phyloP scores from a whole-genome alignment of 23 red algal species.

The Cyanidioschyzon merolae region DNA sequence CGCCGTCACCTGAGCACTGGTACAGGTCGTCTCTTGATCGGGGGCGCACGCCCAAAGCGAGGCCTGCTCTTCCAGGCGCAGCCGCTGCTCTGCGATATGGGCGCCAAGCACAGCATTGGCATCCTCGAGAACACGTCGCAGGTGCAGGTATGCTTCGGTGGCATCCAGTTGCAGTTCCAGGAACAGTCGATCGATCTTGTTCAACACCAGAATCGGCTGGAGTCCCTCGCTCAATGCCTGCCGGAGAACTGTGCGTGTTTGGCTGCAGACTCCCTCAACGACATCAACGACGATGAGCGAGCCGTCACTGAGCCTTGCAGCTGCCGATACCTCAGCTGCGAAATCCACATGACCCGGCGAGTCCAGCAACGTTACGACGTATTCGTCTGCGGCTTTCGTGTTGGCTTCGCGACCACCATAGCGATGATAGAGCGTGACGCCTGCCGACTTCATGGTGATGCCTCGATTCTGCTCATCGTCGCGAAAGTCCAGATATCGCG shows the following conservation, averaged over 20 bases:
- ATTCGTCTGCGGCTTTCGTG: constrained; percentile 18
- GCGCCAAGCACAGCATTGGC: constrained; percentile 89
- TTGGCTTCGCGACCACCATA: not conserved
- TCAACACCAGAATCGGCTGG: constrained; percentile 75
- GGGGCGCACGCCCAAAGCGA: not conserved
- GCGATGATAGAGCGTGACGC: constrained; percentile 51
- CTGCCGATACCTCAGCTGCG: constrained; percentile 78
- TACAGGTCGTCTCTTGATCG: not conserved
- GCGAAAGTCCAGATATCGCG: constrained; percentile 84
- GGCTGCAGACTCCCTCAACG: constrained; percentile 89
- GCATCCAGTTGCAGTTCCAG: constrained; percentile 52
- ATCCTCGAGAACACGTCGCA: constrained; percentile 60
- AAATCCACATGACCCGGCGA: constrained; percentile 98
- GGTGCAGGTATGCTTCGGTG: constrained; percentile 60
- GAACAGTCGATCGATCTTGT: constrained; percentile 89
- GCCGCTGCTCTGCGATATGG: constrained; percentile 52
- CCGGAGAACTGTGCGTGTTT: constrained; percentile 75
- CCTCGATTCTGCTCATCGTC: constrained; percentile 91
- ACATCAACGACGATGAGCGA: constrained; percentile 87
- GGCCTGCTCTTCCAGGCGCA: constrained; percentile 12
- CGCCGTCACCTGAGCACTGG: not conserved
- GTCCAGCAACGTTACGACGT: constrained; percentile 83
- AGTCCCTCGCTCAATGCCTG: constrained; percentile 49
- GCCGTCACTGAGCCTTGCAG: constrained; percentile 78
- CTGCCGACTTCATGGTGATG: constrained; percentile 97